Conservation (phyloP, 2,329 filamentous ascomycete species). For the Venturiaceae sp. region DNA sequence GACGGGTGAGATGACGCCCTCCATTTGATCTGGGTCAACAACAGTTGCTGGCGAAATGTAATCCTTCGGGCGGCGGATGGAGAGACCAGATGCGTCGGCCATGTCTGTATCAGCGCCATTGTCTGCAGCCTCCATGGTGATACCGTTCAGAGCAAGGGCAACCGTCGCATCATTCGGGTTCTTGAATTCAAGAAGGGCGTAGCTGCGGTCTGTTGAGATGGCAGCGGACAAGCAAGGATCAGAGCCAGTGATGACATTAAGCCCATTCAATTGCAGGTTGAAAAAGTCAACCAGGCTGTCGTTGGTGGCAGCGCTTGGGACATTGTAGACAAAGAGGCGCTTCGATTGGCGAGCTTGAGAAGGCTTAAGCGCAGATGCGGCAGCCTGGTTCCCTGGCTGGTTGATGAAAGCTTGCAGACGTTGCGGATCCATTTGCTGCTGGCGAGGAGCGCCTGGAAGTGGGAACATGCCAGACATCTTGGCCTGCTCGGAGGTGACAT, state of each 20-base stretch:
- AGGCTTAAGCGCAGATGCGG: constrained; percentile 75
- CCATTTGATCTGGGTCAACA: constrained; percentile 64
- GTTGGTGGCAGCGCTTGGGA: constrained; percentile 64
- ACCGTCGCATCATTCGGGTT: constrained; percentile 80
- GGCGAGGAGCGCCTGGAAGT: constrained; percentile 84
- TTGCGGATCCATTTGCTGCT: constrained; percentile 89
- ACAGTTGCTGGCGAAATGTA: constrained; percentile 73
- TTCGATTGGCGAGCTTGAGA: constrained; percentile 91
- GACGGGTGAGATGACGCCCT: constrained; percentile 65
- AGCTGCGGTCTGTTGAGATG: constrained; percentile 66
- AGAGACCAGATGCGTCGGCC: constrained; percentile 47
- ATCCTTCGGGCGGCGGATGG: constrained; percentile 84
- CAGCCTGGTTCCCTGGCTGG: constrained; percentile 63
- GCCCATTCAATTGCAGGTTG: constrained; percentile 91
- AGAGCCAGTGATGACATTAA: constrained; percentile 76
- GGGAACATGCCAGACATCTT: constrained; percentile 99
- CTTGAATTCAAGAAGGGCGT: constrained; percentile 88
- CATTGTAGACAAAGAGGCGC: constrained; percentile 78
- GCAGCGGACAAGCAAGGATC: constrained; percentile 83
- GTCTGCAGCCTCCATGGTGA: constrained; percentile 69
- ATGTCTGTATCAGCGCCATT: constrained; percentile 48
- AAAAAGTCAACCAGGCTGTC: constrained; percentile 76
- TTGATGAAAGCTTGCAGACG: constrained; percentile 95
- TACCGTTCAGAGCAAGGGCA: constrained; percentile 80
- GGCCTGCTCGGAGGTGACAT: constrained; percentile 94